Percentiles rank a stretch among this genome's conserved stretches.
Evolutionary conservation across 352 stramenopile genomes (phyloP).

Genomic region (Peronospora destructor): DNA sequence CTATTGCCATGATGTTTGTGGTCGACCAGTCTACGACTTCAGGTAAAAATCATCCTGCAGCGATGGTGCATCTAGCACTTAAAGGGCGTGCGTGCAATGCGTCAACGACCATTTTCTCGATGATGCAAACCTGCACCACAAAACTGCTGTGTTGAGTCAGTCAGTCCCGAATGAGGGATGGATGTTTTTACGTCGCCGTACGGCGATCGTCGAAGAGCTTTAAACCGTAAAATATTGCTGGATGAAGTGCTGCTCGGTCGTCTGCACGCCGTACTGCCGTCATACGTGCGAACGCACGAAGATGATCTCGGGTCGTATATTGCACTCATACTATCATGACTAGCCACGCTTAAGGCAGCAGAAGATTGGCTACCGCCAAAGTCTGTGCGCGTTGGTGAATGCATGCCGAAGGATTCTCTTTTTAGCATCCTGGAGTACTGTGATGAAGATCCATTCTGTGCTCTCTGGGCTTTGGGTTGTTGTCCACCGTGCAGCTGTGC

Average conservation of each 20-base stretch:
- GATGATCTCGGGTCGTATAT: conserved; percentile 24
- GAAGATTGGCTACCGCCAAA: conserved; percentile 13
- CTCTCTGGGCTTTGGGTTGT: conserved; percentile 14
- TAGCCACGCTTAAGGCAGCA: conserved; percentile 16
- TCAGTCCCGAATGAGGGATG: conserved; percentile 40
- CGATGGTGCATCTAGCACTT: conserved; percentile 94
- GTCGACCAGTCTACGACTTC: conserved; percentile 97
- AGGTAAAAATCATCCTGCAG: conserved; percentile 98
- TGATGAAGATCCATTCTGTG: conserved; percentile 17
- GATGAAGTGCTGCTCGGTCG: conserved; percentile 30
- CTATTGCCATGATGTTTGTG: conserved; percentile 93
- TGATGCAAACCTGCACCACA: conserved; percentile 16
- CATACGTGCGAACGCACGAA: conserved; percentile 26
- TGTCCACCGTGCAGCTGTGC: conserved; percentile 4
- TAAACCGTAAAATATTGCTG: conserved; percentile 71
- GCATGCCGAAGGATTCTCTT: conserved; percentile 64
- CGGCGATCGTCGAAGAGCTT: conserved; percentile 48
- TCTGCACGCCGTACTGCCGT: conserved; percentile 27
- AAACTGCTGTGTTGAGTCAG: conserved; percentile 32
- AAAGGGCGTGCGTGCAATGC: conserved; percentile 91
- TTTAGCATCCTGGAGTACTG: conserved; percentile 75
- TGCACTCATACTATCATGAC: conserved; percentile 20
- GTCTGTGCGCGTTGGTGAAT: conserved; percentile 34
- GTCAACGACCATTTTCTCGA: conserved; percentile 33
- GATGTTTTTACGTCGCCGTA: conserved; percentile 57